These are phyloP conservation scores for Chaetoscypha palmicola DNA, from an alignment of 2,329 filamentous ascomycete genomes.

Conservation along the genomic window DNA sequence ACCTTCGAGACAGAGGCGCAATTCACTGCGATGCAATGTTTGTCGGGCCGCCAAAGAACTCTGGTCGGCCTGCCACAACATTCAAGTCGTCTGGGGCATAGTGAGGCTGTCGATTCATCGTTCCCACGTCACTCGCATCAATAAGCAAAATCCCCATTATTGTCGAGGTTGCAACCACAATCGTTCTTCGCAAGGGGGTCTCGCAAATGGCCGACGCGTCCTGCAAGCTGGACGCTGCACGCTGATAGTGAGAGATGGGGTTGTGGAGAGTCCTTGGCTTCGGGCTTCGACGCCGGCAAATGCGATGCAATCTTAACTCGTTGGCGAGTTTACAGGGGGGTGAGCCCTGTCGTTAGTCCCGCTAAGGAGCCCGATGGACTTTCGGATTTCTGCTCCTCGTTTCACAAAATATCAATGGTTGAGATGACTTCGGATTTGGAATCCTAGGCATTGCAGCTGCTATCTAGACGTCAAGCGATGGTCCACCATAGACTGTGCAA, in stretches of 20 bases:
- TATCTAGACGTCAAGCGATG: too few species aligned
- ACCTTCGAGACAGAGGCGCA: neutral
- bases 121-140: neutral
- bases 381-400: too few species aligned
- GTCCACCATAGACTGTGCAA: too few species aligned
- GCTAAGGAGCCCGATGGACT: too few species aligned
- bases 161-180: neutral
- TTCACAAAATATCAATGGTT: too few species aligned
- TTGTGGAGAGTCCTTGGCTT: neutral
- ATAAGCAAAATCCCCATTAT: too few species aligned
- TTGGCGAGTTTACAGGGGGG: neutral
- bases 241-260: neutral
- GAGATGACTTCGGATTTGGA: too few species aligned
- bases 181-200: neutral
- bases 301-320: neutral
- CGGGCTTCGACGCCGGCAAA: neutral
- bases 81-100: neutral
- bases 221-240: neutral
- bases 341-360: too few species aligned
- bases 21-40: too few species aligned
- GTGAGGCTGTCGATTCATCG: neutral
- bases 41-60: too few species aligned
- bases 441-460: too few species aligned
- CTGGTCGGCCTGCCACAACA: too few species aligned
- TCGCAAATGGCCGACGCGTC: neutral